Evolutionary conservation across 345 rosid species (phyloP).

Genomic region (Lepidium africanum): DNA sequence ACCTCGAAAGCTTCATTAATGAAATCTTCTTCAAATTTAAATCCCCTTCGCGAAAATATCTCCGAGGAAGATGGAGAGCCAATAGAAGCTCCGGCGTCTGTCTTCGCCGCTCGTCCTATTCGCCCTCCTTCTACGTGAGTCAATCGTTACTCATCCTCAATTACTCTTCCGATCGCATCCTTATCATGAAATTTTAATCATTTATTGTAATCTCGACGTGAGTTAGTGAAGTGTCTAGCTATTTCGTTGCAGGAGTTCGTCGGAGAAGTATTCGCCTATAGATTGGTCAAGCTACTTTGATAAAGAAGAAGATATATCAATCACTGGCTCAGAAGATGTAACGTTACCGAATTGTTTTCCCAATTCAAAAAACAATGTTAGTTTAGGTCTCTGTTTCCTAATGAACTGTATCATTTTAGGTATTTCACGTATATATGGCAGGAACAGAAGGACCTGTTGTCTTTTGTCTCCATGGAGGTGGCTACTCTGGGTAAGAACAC

Average conservation of each 20-base stretch:
- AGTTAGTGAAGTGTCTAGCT: not conserved
- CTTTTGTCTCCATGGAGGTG: constrained; percentile 93
- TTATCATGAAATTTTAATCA: no score
- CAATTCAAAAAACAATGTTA: not conserved
- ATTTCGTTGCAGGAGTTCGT: constrained; percentile 41
- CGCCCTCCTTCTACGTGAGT: constrained; percentile 62
- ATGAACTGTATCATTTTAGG: constrained; percentile 44
- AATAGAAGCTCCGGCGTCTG: constrained; percentile 34
- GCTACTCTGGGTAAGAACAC: constrained; percentile 64
- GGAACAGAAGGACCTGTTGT: constrained; percentile 90
- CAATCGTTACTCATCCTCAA: not conserved
- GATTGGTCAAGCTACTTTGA: constrained; percentile 74
- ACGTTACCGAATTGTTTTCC: constrained; percentile 13
- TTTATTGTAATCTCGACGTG: not conserved
- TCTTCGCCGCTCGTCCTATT: constrained; percentile 47
- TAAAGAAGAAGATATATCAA: constrained; percentile 59
- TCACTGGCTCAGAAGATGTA: constrained; percentile 66
- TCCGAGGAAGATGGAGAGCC: constrained; percentile 20
- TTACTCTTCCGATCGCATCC: not conserved
- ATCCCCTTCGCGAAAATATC: constrained; percentile 47
- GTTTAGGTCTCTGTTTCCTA: not conserved
- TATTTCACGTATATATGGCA: constrained; percentile 83
- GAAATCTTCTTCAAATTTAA: constrained; percentile 42
- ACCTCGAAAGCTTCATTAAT: constrained; percentile 7
- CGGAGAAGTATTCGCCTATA: constrained; percentile 51